Conservation (phyloP, 1,284 basidiomycete species). For the Papiliotrema terrestris region DNA sequence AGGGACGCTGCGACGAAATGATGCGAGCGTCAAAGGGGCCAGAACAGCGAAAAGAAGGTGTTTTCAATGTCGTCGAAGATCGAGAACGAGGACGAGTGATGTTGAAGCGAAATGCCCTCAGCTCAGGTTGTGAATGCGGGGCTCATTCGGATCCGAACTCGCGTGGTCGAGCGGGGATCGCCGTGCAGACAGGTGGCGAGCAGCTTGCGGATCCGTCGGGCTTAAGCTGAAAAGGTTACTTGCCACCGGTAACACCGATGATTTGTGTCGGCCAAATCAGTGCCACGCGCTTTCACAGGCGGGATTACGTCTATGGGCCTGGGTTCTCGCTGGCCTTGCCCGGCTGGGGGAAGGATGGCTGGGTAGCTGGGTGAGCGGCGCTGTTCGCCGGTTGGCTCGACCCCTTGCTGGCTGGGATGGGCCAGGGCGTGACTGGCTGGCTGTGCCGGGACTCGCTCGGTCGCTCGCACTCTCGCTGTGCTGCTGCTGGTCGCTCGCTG, state of each 20-base stretch:
- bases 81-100: no score
- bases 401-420: no score
- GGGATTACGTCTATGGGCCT: neutral
- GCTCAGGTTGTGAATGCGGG: no score
- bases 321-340: no score
- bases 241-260: conserved; percentile 4
- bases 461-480: neutral
- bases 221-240: neutral
- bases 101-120: no score
- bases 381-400: no score
- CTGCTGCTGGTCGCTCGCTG: neutral
- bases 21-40: neutral
- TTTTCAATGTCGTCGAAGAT: neutral
- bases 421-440: neutral
- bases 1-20: conserved; percentile 16
- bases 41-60: neutral
- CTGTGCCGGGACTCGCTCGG: neutral
- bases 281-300: neutral
- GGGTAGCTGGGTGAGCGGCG: no score
- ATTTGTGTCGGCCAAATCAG: conserved; percentile 1
- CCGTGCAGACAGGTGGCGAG: no score
- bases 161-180: no score
- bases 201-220: neutral
- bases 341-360: no score
- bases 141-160: no score